A percentile compares a stretch with the other conserved stretches of the same genome.
Evolutionary conservation across 257 asterid genomes (phyloP).

Genomic region (Petrea volubilis): DNA sequence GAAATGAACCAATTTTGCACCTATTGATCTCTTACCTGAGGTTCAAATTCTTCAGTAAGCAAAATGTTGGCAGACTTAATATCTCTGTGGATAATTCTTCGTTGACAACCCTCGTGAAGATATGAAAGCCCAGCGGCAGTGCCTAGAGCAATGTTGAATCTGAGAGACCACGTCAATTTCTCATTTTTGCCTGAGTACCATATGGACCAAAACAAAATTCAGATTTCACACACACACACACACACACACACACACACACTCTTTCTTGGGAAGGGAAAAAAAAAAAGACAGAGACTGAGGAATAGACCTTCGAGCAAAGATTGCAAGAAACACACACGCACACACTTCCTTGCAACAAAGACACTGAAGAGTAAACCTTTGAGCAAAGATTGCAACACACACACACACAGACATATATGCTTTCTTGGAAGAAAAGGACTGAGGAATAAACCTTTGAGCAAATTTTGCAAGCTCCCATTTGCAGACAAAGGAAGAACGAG

Average conservation of each 20-base stretch:
- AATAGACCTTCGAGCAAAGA: too few species aligned
- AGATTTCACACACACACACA: too few species aligned
- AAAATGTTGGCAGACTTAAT: conserved; percentile 90
- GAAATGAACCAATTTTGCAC: background rate
- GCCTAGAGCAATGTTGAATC: conserved; percentile 79
- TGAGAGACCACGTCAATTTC: conserved; percentile 54
- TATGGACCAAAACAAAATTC: background rate
- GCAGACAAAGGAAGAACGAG: conserved; percentile 95
- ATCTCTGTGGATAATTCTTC: conserved; percentile 91
- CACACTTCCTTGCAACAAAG: too few species aligned
- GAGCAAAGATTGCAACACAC: too few species aligned
- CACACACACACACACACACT: too few species aligned
- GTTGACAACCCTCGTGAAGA: conserved; percentile 94
- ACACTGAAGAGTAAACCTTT: too few species aligned
- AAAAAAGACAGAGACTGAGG: too few species aligned
- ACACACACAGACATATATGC: background rate
- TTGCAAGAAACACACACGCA: too few species aligned
- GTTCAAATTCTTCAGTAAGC: conserved; percentile 81
- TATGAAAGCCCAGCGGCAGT: conserved; percentile 79
- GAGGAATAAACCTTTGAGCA: conserved; percentile 55
- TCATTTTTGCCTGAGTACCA: conserved; percentile 52
- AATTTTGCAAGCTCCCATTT: conserved; percentile 84
- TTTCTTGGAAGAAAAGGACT: conserved; percentile 6
- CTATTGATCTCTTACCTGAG: conserved; percentile 55
- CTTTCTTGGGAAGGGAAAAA: background rate